Evolutionary conservation across 2,329 filamentous ascomycete species (phyloP).

Genomic region (Parastagonospora nodorum): DNA sequence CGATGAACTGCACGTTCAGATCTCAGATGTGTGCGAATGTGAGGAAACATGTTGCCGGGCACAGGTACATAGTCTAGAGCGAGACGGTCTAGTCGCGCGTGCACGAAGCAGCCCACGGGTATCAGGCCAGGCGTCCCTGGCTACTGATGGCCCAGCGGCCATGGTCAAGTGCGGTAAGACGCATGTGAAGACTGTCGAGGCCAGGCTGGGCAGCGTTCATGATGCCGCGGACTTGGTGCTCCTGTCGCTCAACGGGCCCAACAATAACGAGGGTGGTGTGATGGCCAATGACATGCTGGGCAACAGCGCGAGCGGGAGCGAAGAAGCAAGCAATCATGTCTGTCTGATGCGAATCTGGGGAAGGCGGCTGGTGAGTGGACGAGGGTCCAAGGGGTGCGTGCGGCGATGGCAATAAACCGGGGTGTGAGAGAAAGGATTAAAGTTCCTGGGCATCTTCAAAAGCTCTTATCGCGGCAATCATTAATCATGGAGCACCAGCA

Average conservation of each 20-base stretch:
- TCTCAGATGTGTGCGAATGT: too few relatives aligned
- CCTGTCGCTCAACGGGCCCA: too few relatives aligned
- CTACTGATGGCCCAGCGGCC: neutral
- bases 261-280: neutral
- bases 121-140: too few relatives aligned
- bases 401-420: conserved; percentile 5
- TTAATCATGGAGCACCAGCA: conserved; percentile 2
- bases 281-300: conserved; percentile 1
- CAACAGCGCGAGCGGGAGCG: conserved; percentile 20
- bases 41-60: too few relatives aligned
- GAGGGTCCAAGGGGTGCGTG: conserved; percentile 4
- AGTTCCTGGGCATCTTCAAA: neutral
- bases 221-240: neutral
- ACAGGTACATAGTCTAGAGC: too few relatives aligned
- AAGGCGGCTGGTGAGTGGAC: conserved; percentile 19
- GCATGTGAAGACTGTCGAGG: conserved; percentile 1
- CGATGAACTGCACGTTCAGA: too few relatives aligned
- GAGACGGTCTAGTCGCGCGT: too few relatives aligned
- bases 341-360: conserved; percentile 32
- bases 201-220: neutral
- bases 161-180: neutral
- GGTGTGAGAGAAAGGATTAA: conserved; percentile 5
- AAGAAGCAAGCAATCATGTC: conserved; percentile 26
- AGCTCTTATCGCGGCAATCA: conserved; percentile 29
- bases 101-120: too few relatives aligned